Evolutionary conservation across 2,329 filamentous ascomycete genomes (phyloP).

Genomic region (Trichothecium sympodiale): DNA sequence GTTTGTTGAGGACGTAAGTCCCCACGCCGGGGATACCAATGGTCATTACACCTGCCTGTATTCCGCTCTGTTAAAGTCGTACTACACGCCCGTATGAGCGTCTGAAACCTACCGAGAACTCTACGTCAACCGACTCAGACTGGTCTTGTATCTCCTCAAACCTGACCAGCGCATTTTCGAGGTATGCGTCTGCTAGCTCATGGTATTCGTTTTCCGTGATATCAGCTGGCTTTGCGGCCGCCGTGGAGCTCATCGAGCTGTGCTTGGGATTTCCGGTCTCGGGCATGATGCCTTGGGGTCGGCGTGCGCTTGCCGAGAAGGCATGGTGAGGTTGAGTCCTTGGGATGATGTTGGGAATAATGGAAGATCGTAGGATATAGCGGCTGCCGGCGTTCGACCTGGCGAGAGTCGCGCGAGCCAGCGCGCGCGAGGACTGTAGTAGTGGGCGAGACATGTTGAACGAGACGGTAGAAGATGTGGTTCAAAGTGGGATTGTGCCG

Average conservation of each 20-base stretch:
- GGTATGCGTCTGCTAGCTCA: constrained; percentile 62
- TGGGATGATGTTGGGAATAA: constrained; percentile 1
- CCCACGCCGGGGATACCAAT: constrained; percentile 59
- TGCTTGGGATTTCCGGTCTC: constrained; percentile 43
- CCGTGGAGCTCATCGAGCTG: constrained; percentile 11
- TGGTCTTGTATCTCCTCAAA: constrained; percentile 69
- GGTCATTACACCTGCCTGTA: constrained; percentile 74
- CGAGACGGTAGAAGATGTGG: constrained; percentile 2
- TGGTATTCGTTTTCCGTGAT: constrained; percentile 66
- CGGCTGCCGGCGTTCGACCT: constrained; percentile 11
- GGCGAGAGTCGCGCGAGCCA: constrained; percentile 19
- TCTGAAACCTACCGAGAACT: constrained; percentile 86
- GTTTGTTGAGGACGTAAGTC: constrained; percentile 94
- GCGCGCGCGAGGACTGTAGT: constrained; percentile 25
- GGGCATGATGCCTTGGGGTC: constrained; percentile 45
- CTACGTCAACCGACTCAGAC: constrained; percentile 69
- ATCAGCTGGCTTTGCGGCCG: constrained; percentile 28
- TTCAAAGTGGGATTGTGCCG: too few species aligned
- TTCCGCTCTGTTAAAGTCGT: too few species aligned
- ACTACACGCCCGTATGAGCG: too few species aligned
- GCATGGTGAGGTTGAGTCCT: constrained; percentile 2
- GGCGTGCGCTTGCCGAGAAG: constrained; percentile 18
- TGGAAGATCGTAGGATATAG: constrained; percentile 10
- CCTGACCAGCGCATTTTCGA: constrained; percentile 43
- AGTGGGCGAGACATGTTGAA: constrained; percentile 17